Evolutionary conservation across 2,329 filamentous ascomycete species (phyloP).

Genomic region (Aspergillus aculeatinus): DNA sequence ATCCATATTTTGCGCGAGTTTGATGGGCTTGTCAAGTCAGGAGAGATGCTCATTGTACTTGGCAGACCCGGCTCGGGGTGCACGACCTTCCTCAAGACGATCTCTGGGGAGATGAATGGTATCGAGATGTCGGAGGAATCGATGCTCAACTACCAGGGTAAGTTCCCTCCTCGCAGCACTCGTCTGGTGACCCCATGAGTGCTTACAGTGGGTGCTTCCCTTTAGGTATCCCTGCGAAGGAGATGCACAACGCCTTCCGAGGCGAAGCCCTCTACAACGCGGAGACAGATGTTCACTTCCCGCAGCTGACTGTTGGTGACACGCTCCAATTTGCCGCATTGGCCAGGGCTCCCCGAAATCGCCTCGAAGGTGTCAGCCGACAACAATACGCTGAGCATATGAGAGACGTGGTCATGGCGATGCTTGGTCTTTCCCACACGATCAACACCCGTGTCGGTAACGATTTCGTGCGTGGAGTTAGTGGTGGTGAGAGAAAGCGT

Average conservation of each 20-base stretch:
- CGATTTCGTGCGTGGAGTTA: slow-evolving; percentile 61
- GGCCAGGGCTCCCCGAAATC: slow-evolving; percentile 55
- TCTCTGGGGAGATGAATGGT: slow-evolving; percentile 77
- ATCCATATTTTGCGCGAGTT: slow-evolving; percentile 58
- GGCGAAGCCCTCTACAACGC: slow-evolving; percentile 86
- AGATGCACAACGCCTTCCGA: slow-evolving; percentile 66
- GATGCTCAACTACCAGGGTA: slow-evolving; percentile 27
- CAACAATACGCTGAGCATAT: slow-evolving; percentile 44
- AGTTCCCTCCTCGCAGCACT: neutral
- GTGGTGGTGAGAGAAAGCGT: slow-evolving; percentile 61
- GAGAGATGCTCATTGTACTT: slow-evolving; percentile 55
- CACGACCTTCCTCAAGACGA: slow-evolving; percentile 80
- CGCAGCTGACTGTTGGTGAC: slow-evolving; percentile 72
- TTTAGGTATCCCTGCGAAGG: slow-evolving; percentile 31
- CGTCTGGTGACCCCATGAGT: neutral
- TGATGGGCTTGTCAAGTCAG: slow-evolving; percentile 56
- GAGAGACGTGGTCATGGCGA: slow-evolving; percentile 47
- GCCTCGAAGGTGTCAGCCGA: slow-evolving; percentile 40
- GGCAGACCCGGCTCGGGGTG: slow-evolving; percentile 51
- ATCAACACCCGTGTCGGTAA: slow-evolving; percentile 49
- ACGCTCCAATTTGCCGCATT: slow-evolving; percentile 77
- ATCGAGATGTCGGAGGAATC: slow-evolving; percentile 54
- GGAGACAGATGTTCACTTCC: slow-evolving; percentile 81
- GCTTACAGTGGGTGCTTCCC: neutral
- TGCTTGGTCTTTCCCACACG: slow-evolving; percentile 52